phyloP scores from a whole-genome alignment of 768 basidiomycete genomes.

The Filobasidium wieringae region DNA sequence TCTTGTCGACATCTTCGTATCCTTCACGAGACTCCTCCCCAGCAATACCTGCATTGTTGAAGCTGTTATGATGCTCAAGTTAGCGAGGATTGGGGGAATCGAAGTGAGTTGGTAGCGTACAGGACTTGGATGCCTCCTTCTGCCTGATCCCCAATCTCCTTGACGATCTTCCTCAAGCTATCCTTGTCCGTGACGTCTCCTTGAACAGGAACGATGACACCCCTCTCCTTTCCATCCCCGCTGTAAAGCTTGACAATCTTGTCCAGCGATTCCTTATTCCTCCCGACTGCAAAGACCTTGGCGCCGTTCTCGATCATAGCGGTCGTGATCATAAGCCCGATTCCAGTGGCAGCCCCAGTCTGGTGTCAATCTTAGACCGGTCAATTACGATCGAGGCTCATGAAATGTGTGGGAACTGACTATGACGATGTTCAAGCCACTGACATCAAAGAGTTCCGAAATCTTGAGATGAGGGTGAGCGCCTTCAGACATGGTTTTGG shows the following conservation, averaged over 20 bases:
- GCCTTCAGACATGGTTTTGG: constrained; percentile 8
- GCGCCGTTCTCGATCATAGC: constrained; percentile 25
- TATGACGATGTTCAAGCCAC: constrained; percentile 25
- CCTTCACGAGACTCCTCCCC: constrained; percentile 28
- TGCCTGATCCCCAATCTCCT: constrained; percentile 18
- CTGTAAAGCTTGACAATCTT: constrained; percentile 26
- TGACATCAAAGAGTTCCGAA: constrained; percentile 22
- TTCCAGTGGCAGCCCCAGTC: constrained; percentile 13
- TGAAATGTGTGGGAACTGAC: constrained; percentile 7
- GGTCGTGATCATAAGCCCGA: constrained; percentile 28
- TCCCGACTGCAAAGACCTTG: constrained; percentile 22
- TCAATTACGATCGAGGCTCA: too few relatives aligned
- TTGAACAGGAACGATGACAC: constrained; percentile 21
- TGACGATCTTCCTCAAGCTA: constrained; percentile 16
- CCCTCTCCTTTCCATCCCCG: constrained; percentile 18
- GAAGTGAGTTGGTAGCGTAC: constrained; percentile 8
- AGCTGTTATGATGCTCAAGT: constrained; percentile 3
- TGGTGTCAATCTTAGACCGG: too few relatives aligned
- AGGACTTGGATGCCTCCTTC: constrained; percentile 25
- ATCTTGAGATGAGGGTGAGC: constrained; percentile 22
- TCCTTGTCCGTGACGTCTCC: constrained; percentile 23
- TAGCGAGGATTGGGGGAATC: background rate
- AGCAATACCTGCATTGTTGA: constrained; percentile 34
- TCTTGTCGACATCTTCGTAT: constrained; percentile 15
- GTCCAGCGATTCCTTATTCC: constrained; percentile 23